These are phyloP conservation scores for Entomortierella parvispora DNA, from an alignment of 192 early-diverging fungal species.

Conservation along the genomic window DNA sequence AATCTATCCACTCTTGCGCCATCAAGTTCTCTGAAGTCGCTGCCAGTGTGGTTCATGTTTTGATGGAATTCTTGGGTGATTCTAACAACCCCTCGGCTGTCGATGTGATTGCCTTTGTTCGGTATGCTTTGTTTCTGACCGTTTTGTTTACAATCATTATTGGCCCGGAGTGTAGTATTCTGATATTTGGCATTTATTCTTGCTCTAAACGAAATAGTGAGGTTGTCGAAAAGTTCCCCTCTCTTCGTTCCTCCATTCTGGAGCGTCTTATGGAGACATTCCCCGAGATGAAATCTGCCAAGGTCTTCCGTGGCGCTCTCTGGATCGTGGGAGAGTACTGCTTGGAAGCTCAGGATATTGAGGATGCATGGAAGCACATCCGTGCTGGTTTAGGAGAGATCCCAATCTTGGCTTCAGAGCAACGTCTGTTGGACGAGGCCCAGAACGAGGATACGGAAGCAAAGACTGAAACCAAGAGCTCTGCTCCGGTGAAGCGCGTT, in stretches of 20 bases:
- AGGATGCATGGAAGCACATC: constrained; percentile 84
- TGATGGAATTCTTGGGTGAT: constrained; percentile 96
- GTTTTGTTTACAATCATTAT: not conserved
- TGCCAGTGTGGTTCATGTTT: constrained; percentile 92
- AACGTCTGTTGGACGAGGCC: constrained; percentile 80
- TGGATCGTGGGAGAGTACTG: constrained; percentile 99
- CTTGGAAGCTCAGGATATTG: constrained; percentile 79
- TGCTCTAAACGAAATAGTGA: constrained; percentile 59
- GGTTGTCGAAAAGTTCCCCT: constrained; percentile 96
- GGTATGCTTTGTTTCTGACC: constrained; percentile 54
- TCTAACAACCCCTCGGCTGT: constrained; percentile 89
- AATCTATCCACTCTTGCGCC: constrained; percentile 95
- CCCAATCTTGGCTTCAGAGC: constrained; percentile 94
- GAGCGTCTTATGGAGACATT: constrained; percentile 86
- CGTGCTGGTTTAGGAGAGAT: constrained; percentile 89
- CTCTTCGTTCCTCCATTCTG: constrained; percentile 85
- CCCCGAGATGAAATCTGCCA: constrained; percentile 87
- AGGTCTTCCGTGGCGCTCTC: constrained; percentile 94
- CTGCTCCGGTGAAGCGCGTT: constrained; percentile 75
- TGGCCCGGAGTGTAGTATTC: too few species aligned
- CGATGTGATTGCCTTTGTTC: constrained; percentile 97
- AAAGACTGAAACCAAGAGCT: constrained; percentile 38
- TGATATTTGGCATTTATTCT: too few species aligned
- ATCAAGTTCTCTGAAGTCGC: constrained; percentile 97
- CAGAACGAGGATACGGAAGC: constrained; percentile 64